These are phyloP conservation scores for Euphorbia tirucalli DNA, from an alignment of 345 rosid species.

Conservation along the genomic window DNA sequence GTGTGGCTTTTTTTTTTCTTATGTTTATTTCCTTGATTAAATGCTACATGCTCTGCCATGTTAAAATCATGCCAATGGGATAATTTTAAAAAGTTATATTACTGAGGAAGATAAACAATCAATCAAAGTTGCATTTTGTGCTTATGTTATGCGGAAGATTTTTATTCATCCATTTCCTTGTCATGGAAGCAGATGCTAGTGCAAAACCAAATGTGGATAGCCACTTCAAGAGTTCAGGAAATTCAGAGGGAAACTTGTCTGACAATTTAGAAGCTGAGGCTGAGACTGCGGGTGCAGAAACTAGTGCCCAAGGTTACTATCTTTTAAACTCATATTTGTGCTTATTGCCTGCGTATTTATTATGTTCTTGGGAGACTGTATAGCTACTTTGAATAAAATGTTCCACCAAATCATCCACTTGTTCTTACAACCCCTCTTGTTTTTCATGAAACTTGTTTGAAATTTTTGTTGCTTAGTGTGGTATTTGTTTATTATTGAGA, in stretches of 20 bases:
- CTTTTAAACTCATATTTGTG: slow-evolving; percentile 2
- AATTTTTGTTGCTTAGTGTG: background rate
- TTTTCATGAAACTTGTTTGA: background rate
- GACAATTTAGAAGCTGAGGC: slow-evolving; percentile 30
- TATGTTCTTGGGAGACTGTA: background rate
- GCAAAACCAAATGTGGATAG: slow-evolving; percentile 39
- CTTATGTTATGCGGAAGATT: background rate
- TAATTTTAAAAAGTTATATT: background rate
- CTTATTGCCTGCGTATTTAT: background rate
- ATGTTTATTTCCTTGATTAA: background rate
- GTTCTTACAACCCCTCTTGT: background rate
- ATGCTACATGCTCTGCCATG: background rate
- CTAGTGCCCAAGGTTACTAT: slow-evolving; percentile 47
- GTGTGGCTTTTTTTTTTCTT: background rate
- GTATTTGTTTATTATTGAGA: slow-evolving; percentile 5
- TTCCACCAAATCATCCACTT: background rate
- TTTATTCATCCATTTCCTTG: slow-evolving; percentile 15
- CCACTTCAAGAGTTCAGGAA: slow-evolving; percentile 32
- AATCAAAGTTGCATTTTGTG: background rate
- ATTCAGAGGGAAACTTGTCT: slow-evolving; percentile 29
- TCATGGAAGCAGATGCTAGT: slow-evolving; percentile 42
- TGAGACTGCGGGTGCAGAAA: slow-evolving; percentile 34
- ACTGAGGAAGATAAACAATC: background rate
- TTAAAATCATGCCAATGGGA: background rate
- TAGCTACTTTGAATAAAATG: background rate